Evolutionary conservation across 2,329 filamentous ascomycete genomes (phyloP).

Genomic region (Talaromyces atroroseus): DNA sequence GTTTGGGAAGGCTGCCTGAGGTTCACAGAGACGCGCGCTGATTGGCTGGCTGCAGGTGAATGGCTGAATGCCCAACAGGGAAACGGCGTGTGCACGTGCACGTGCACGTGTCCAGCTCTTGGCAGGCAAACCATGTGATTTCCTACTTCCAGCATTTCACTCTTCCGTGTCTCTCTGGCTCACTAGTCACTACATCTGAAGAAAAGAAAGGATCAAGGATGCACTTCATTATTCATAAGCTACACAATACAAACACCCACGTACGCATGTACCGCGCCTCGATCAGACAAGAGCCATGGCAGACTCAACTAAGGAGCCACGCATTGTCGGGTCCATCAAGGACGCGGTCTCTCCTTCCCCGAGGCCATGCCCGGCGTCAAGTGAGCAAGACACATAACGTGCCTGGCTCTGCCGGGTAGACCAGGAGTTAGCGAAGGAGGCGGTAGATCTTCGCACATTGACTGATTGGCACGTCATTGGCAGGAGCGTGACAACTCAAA

Average conservation of each 20-base stretch:
- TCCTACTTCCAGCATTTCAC: too few relatives aligned
- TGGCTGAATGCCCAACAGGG: not conserved
- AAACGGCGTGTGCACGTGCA: too few relatives aligned
- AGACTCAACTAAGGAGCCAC: conserved; percentile 11
- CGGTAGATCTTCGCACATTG: conserved; percentile 78
- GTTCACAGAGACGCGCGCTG: not conserved
- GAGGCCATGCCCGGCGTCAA: not conserved
- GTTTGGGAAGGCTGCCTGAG: not conserved
- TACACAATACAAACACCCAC: not conserved
- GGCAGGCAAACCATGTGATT: not conserved
- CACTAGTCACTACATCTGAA: too few relatives aligned
- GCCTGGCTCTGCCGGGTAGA: conserved; percentile 14
- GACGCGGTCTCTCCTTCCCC: conserved; percentile 12
- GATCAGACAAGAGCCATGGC: conserved; percentile 18
- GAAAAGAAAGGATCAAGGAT: too few relatives aligned
- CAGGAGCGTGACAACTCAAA: conserved; percentile 90
- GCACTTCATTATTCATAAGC: not conserved
- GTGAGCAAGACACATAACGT: conserved; percentile 13
- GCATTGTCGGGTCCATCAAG: conserved; percentile 12
- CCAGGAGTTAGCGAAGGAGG: conserved; percentile 31
- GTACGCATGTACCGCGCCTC: conserved; percentile 23
- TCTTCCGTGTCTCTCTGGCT: too few relatives aligned
- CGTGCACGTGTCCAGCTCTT: not conserved
- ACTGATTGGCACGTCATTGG: conserved; percentile 92
- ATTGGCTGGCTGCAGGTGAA: not conserved